phyloP scores from a whole-genome alignment of 23 red algal genomes.

The Gracilaria domingensis region DNA sequence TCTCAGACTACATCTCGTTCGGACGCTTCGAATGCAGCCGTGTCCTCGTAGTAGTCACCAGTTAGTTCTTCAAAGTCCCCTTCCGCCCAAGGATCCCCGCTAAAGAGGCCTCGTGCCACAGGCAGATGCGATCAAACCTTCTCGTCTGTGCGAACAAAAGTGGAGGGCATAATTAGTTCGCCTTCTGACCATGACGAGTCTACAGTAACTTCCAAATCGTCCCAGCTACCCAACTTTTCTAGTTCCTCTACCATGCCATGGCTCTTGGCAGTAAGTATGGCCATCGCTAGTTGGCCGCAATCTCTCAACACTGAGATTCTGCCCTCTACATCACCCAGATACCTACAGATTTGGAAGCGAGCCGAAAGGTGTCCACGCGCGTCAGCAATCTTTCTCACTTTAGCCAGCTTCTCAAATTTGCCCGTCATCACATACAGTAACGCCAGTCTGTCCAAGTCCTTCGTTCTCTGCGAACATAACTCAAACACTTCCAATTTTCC shows the following conservation, averaged over 20 bases:
- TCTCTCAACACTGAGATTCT: constrained; percentile 73
- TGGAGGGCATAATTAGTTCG: constrained; percentile 72
- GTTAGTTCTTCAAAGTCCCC: constrained; percentile 82
- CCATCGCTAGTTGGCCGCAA: constrained; percentile 83
- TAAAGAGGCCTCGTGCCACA: constrained; percentile 76
- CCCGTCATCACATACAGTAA: constrained; percentile 97
- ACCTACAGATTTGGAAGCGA: constrained; percentile 91
- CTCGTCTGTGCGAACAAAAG: constrained; percentile 64
- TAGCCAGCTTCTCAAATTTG: constrained; percentile 91
- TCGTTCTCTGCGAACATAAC: constrained; percentile 81
- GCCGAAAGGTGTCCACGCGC: constrained; percentile 75
- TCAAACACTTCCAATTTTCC: constrained; percentile 93
- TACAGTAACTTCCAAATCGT: constrained; percentile 24
- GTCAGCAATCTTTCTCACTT: constrained; percentile 90
- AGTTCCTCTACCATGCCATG: constrained; percentile 83
- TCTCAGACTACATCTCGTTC: constrained; percentile 78
- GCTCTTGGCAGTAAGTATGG: constrained; percentile 70
- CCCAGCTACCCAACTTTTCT: constrained; percentile 55
- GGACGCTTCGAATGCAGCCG: constrained; percentile 80
- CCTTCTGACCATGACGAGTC: not conserved
- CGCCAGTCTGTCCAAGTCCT: constrained; percentile 87
- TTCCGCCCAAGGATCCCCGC: constrained; percentile 75
- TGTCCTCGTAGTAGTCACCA: constrained; percentile 96
- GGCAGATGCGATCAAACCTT: constrained; percentile 82
- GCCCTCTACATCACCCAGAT: constrained; percentile 81